Percentiles rank a stretch among this genome's conserved stretches.
Evolutionary conservation across 2,329 filamentous ascomycete species (phyloP).

Genomic region (Aquanectria penicillioides): DNA sequence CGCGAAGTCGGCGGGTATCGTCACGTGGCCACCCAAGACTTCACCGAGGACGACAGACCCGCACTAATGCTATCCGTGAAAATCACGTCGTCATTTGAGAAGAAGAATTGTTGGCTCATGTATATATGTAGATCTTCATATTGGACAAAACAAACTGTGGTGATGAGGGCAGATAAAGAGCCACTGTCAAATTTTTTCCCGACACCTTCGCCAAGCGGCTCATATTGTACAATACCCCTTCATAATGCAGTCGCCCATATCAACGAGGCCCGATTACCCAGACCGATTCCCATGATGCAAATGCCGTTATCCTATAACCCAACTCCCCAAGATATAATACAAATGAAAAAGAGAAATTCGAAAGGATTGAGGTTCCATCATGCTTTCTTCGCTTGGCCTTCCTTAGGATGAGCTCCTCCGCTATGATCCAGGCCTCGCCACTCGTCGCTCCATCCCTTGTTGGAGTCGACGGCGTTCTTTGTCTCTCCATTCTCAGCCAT

Average conservation of each 20-base stretch:
- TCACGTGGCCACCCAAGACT: constrained; percentile 15
- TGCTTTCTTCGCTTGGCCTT: constrained; percentile 34
- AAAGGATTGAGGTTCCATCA: constrained; percentile 11
- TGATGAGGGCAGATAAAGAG: background rate
- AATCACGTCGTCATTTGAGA: background rate
- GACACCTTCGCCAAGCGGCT: constrained; percentile 3
- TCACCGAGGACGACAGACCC: background rate
- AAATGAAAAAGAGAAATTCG: background rate
- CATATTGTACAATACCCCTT: background rate
- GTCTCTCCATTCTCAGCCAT: constrained; percentile 67
- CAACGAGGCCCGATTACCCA: background rate
- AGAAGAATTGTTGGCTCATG: background rate
- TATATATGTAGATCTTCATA: background rate
- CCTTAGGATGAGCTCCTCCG: constrained; percentile 54
- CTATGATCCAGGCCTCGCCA: constrained; percentile 66
- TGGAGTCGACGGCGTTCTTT: constrained; percentile 53
- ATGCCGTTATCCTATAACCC: background rate
- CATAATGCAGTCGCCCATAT: background rate
- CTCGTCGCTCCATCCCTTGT: constrained; percentile 49
- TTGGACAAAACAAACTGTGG: background rate
- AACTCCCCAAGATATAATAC: constrained; percentile 11
- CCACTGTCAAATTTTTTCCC: background rate
- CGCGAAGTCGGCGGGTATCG: constrained; percentile 3
- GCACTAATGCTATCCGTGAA: background rate
- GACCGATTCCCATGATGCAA: background rate